Percentiles rank a stretch among this genome's conserved stretches.
phyloP scores from a whole-genome alignment of 495 filamentous ascomycete species.

The Xylaria scruposa region DNA sequence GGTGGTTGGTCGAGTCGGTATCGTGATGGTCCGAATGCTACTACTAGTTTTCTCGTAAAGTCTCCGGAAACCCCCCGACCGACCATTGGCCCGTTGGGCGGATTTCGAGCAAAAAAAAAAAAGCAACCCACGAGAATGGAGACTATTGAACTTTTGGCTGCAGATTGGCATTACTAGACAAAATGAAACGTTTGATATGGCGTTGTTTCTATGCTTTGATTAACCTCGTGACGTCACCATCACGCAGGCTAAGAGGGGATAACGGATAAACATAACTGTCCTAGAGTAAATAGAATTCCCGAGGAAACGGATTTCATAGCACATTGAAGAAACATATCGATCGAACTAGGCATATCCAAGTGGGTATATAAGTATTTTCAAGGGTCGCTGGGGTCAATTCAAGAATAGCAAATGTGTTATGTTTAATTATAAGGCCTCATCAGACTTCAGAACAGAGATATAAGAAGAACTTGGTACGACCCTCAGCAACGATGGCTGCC shows the following conservation, averaged over 20 bases:
- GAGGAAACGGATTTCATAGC: background rate
- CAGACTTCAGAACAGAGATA: background rate
- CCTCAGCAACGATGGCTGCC: constrained; percentile 9
- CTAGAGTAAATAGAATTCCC: too few relatives aligned
- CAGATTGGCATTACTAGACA: background rate
- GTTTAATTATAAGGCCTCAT: background rate
- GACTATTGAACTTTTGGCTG: background rate
- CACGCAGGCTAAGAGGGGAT: background rate
- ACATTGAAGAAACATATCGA: too few relatives aligned
- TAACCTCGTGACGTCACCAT: constrained; percentile 17
- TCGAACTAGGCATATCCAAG: background rate
- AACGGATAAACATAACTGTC: background rate
- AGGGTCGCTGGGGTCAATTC: too few relatives aligned
- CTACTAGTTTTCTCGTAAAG: background rate
- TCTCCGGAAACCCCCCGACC: constrained; percentile 5
- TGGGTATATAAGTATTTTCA: background rate
- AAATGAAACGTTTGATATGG: background rate
- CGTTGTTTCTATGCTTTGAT: background rate
- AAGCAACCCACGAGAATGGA: background rate
- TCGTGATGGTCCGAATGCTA: background rate
- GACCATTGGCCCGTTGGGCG: background rate
- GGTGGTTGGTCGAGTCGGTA: background rate
- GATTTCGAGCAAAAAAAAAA: background rate
- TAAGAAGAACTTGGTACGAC: background rate
- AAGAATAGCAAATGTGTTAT: background rate